Percentiles rank a stretch among this genome's conserved stretches.
These are phyloP conservation scores for Earliella scabrosa DNA, from an alignment of 1,284 basidiomycete genomes.

Conservation along the genomic window DNA sequence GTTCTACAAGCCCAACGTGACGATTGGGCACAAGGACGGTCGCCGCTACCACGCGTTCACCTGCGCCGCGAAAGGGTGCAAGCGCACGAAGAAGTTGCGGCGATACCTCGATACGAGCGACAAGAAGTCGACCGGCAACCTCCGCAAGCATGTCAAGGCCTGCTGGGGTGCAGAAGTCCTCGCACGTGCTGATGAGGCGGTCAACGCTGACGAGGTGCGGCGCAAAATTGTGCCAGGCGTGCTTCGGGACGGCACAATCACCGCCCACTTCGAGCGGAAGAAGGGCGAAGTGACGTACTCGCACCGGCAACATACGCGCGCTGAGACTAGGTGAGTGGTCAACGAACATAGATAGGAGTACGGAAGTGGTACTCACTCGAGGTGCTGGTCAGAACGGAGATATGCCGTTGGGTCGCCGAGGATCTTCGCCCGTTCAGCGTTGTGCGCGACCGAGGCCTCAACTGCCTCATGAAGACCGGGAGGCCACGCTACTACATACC, in stretches of 20 bases:
- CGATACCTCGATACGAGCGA: background rate
- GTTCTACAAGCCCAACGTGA: too few relatives aligned
- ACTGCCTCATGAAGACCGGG: conserved; percentile 29
- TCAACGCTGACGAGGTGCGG: conserved; percentile 2
- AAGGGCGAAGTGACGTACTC: conserved; percentile 17
- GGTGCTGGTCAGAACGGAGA: conserved; percentile 9
- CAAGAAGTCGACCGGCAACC: background rate
- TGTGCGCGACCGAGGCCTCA: conserved; percentile 23
- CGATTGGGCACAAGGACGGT: too few relatives aligned
- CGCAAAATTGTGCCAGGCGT: conserved; percentile 3
- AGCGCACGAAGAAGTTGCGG: too few relatives aligned
- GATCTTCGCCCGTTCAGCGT: conserved; percentile 23
- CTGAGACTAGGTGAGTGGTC: background rate
- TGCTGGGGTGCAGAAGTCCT: background rate
- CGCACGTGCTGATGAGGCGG: background rate
- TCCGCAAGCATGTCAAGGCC: background rate
- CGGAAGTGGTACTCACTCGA: conserved; percentile 3
- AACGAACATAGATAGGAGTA: background rate
- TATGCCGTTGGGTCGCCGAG: conserved; percentile 24
- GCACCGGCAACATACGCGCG: conserved; percentile 18
- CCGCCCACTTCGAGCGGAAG: conserved; percentile 21
- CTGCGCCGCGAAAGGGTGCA: too few relatives aligned
- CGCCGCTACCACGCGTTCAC: too few relatives aligned
- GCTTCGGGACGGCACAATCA: conserved; percentile 21
- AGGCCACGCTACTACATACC: conserved; percentile 23